These are phyloP conservation scores for Pyrenochaeta sp. DNA, from an alignment of 2,329 filamentous ascomycete species.

Conservation along the genomic window DNA sequence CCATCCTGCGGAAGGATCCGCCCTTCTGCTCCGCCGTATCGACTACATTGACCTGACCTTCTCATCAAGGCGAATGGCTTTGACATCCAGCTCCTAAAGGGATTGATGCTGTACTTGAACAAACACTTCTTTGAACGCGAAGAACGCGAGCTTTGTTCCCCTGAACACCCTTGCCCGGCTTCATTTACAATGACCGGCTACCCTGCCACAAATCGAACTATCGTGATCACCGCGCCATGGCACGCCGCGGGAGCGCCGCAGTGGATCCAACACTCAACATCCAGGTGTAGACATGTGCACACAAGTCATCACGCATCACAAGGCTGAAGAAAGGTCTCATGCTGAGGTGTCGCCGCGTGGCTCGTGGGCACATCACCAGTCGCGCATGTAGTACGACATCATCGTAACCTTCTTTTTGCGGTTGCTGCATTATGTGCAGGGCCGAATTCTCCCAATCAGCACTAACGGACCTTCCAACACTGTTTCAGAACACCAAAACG, in stretches of 20 bases:
- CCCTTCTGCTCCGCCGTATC: not conserved
- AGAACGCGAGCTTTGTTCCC: not conserved
- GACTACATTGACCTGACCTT: too few relatives aligned
- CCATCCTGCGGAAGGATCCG: not conserved
- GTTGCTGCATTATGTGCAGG: not conserved
- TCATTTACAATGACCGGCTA: not conserved
- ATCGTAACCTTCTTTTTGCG: not conserved
- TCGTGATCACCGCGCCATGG: not conserved
- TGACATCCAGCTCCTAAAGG: too few relatives aligned
- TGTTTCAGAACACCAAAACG: not conserved
- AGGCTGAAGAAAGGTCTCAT: constrained; percentile 1
- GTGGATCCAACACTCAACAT: not conserved
- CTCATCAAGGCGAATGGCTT: too few relatives aligned
- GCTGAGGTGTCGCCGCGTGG: not conserved
- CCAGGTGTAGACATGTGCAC: not conserved
- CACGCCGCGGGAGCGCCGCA: not conserved
- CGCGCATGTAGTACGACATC: not conserved
- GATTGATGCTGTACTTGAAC: too few relatives aligned
- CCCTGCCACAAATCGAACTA: not conserved
- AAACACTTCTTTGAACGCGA: not conserved
- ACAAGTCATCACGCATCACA: not conserved
- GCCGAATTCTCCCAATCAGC: not conserved
- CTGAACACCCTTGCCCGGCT: not conserved
- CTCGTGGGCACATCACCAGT: constrained; percentile 2
- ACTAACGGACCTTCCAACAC: not conserved